phyloP scores from a whole-genome alignment of 331 rosid species.

The Malus hybrid region DNA sequence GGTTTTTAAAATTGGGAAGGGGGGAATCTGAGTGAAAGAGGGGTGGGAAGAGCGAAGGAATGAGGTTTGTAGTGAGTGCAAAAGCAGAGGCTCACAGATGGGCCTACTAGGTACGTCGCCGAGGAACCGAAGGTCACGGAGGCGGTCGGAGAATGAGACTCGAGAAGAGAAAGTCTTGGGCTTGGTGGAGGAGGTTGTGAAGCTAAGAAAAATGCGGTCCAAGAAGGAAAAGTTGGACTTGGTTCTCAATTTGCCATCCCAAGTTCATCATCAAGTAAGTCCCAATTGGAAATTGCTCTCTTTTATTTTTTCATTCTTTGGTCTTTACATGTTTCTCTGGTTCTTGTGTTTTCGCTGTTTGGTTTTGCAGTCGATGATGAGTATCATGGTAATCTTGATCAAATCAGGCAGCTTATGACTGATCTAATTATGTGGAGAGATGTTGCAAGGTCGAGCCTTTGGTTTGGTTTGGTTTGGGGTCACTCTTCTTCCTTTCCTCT shows the following conservation, averaged over 20 bases:
- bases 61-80: conserved; percentile 25
- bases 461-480: conserved; percentile 69
- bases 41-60: too few species aligned
- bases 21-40: too few species aligned
- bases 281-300: neutral
- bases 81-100: conserved; percentile 21
- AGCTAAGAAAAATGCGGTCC: conserved; percentile 44
- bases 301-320: neutral
- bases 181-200: conserved; percentile 43
- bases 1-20: too few species aligned
- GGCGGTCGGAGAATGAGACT: conserved; percentile 19
- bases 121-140: conserved; percentile 45
- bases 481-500: conserved; percentile 54
- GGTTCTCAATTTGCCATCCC: conserved; percentile 35
- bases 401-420: conserved; percentile 41
- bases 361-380: conserved; percentile 32
- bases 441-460: conserved; percentile 62
- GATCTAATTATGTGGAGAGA: conserved; percentile 92
- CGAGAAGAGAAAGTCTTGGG: conserved; percentile 32
- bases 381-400: conserved; percentile 39
- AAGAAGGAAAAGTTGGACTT: conserved; percentile 57
- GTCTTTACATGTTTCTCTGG: neutral
- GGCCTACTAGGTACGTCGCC: conserved; percentile 59
- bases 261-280: conserved; percentile 42
- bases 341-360: neutral